Evolutionary conservation across 352 stramenopile species (phyloP).

Genomic region (Elongisporangium senticosum): DNA sequence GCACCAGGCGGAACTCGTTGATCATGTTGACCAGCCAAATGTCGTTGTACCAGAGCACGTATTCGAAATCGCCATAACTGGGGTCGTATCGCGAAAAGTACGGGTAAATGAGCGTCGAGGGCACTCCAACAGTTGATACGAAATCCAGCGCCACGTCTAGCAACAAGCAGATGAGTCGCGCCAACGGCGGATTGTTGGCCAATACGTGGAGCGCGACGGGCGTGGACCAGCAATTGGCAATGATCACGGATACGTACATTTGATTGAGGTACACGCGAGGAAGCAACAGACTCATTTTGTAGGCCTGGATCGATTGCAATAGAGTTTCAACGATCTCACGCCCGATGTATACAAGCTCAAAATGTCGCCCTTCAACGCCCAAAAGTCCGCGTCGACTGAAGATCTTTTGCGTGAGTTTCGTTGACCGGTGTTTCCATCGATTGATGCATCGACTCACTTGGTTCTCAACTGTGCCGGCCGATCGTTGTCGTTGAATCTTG

Average conservation of each 20-base stretch:
- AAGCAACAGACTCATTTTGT: slow-evolving; percentile 20
- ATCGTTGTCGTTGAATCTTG: neutral
- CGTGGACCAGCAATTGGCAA: slow-evolving; percentile 34
- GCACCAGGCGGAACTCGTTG: slow-evolving; percentile 40
- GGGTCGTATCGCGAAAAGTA: slow-evolving; percentile 20
- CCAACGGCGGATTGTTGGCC: slow-evolving; percentile 10
- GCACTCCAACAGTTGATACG: slow-evolving; percentile 29
- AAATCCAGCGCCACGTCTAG: slow-evolving; percentile 25
- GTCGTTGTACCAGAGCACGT: slow-evolving; percentile 32
- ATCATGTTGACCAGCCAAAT: slow-evolving; percentile 29
- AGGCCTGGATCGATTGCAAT: slow-evolving; percentile 20
- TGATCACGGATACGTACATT: slow-evolving; percentile 16
- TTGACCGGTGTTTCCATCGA: neutral
- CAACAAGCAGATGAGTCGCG: slow-evolving; percentile 28
- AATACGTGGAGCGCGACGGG: slow-evolving; percentile 15
- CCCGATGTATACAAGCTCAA: slow-evolving; percentile 11
- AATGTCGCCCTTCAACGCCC: slow-evolving; percentile 18
- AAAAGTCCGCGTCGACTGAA: slow-evolving; percentile 18
- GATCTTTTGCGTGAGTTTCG: neutral
- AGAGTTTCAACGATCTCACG: slow-evolving; percentile 18
- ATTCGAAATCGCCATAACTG: slow-evolving; percentile 5
- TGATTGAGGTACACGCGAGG: slow-evolving; percentile 14
- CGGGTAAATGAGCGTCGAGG: slow-evolving; percentile 8
- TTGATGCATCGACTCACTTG: neutral
- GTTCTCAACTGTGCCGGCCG: neutral